Conservation (phyloP, 371 early-diverging fungal species). For the Mortierella sp. region DNA sequence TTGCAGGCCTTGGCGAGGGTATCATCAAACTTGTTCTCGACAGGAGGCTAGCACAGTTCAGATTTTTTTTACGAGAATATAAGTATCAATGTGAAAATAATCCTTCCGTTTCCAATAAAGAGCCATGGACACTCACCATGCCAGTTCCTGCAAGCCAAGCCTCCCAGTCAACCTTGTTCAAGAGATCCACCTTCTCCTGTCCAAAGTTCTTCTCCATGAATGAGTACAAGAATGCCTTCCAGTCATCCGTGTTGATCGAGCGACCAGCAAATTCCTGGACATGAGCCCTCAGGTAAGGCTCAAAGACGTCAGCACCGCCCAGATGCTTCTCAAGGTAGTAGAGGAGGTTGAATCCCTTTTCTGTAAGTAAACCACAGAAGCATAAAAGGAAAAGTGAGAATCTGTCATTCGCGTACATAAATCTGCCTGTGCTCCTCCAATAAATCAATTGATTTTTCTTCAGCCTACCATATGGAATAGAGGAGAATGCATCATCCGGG, state of each 20-base stretch:
- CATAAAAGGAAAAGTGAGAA: too few species aligned
- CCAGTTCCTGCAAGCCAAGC: constrained; percentile 88
- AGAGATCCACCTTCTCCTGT: constrained; percentile 70
- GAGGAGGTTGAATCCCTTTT: constrained; percentile 95
- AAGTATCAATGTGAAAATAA: neutral
- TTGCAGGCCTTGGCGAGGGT: constrained; percentile 87
- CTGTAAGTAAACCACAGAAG: constrained; percentile 43
- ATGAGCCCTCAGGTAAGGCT: constrained; percentile 88
- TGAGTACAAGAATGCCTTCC: constrained; percentile 83
- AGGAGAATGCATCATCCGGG: constrained; percentile 95
- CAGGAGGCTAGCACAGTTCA: constrained; percentile 75
- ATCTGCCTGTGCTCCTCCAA: too few species aligned
- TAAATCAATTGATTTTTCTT: too few species aligned
- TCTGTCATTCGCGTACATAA: too few species aligned
- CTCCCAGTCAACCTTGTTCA: constrained; percentile 88
- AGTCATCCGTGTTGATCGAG: constrained; percentile 90
- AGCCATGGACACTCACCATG: constrained; percentile 65
- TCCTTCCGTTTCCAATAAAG: neutral
- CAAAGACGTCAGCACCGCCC: constrained; percentile 87
- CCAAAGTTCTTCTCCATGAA: constrained; percentile 76
- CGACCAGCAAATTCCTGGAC: constrained; percentile 86
- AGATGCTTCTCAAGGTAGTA: constrained; percentile 91
- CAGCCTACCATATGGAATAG: constrained; percentile 86
- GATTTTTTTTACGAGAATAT: too few species aligned
- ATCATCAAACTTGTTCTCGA: constrained; percentile 86